Evolutionary conservation across 164 flowering plant species (phyloP), one percentile per base, ranked within the genome.

Genomic region (Aristolochia contorta): DNA sequence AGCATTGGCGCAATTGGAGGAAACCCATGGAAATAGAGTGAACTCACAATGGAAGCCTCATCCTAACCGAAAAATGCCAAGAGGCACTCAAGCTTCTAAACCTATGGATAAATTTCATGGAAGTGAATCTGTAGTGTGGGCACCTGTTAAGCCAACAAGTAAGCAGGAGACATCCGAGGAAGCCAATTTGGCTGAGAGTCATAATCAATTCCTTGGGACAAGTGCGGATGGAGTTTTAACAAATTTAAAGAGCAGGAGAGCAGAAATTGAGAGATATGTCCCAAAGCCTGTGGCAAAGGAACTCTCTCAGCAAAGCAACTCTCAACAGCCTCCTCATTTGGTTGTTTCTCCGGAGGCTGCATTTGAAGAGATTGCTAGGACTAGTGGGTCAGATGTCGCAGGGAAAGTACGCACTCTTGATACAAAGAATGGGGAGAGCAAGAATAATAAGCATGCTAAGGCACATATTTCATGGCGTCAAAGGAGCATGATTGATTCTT

Each of bases 201-300:
- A 58, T 58, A 43, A 54, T n/a, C 22, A 59, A 64, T 21, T 74
- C 19, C 48, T 73, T 12, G 56, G 65, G 18, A 86, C 75, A 64
- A 67, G 58, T 69, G 86, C 74, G 23, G 54, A 65, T 62, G 72
- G 69, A 23, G 71, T 64, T 18, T 86, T 81, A 62, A 86, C 61
- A 74, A 80, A 68, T 74, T 54, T 65, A 20, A 94, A 78, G 78
- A 82, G 76, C 67, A 91, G 80, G 77, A 83, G 99, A 68, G 97
- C 96, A 27, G 99, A 94, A 65, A 91, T 89, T 71, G 96, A 91
- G 75, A 84, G 96, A 53, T 94, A 94, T 72, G 84, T 94, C 21
- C 96, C 99, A 20, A 94, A 91, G 71, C 90, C 89, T 49, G 86
- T 74, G n/a, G 97, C 87, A 16, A 88, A 88, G 72, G 97, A 94